phyloP scores from a whole-genome alignment of 2,329 filamentous ascomycete genomes.

The Clathrospora elynae region DNA sequence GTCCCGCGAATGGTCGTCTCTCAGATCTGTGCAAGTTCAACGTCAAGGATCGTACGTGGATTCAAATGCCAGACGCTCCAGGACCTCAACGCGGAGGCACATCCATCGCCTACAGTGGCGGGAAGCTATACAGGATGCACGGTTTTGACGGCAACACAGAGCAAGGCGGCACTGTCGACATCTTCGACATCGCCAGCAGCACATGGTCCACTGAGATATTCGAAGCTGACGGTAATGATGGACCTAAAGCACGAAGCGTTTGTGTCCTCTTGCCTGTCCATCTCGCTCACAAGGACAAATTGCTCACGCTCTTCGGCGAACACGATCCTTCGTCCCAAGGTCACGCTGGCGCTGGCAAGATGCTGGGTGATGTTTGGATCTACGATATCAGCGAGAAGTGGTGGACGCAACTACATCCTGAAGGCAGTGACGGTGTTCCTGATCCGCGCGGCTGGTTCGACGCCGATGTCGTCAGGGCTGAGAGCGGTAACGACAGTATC shows the following conservation, averaged over 20 bases:
- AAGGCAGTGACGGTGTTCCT: slow-evolving; percentile 40
- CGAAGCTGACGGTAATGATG: slow-evolving; percentile 51
- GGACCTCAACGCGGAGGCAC: slow-evolving; percentile 69
- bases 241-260: slow-evolving; percentile 59
- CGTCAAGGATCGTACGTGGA: slow-evolving; percentile 68
- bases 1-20: slow-evolving; percentile 65
- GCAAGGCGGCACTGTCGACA: slow-evolving; percentile 73
- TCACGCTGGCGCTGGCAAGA: slow-evolving; percentile 62
- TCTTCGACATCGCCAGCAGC: slow-evolving; percentile 52
- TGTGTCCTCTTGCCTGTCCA: slow-evolving; percentile 52
- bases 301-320: slow-evolving; percentile 62
- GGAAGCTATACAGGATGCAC: slow-evolving; percentile 76
- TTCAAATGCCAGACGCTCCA: slow-evolving; percentile 68
- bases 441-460: slow-evolving; percentile 60
- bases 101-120: slow-evolving; percentile 67
- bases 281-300: slow-evolving; percentile 42
- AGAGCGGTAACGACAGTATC: slow-evolving; percentile 44
- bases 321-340: slow-evolving; percentile 59
- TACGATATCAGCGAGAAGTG: slow-evolving; percentile 47
- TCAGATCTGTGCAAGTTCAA: slow-evolving; percentile 81
- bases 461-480: slow-evolving; percentile 51
- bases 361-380: slow-evolving; percentile 59
- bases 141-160: slow-evolving; percentile 75
- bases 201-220: slow-evolving; percentile 51
- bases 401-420: slow-evolving; percentile 41